Conservation (phyloP, 257 asterid species). For the Penstemon barbatus region DNA sequence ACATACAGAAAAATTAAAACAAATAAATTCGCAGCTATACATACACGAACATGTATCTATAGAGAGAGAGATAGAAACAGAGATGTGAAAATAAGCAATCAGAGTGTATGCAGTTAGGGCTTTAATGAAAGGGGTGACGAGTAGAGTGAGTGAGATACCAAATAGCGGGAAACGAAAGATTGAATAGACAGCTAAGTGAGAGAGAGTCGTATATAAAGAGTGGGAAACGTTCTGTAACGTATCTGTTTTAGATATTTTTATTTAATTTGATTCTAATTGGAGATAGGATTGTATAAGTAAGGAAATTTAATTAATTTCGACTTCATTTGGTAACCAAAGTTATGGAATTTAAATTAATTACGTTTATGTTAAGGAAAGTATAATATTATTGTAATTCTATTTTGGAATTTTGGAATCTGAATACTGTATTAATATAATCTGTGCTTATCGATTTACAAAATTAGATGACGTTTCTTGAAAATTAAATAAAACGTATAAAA, state of each 20-base stretch:
- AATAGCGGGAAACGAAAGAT: slow-evolving; percentile 48
- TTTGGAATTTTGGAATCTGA: too few species aligned
- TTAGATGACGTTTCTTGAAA: too few species aligned
- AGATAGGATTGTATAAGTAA: too few species aligned
- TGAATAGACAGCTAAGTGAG: slow-evolving; percentile 38
- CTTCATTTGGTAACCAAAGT: too few species aligned
- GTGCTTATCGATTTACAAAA: too few species aligned
- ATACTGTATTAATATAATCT: too few species aligned
- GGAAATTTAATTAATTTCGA: too few species aligned
- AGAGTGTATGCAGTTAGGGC: slow-evolving; percentile 30
- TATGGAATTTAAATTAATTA: too few species aligned
- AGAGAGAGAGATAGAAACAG: slow-evolving; percentile 16
- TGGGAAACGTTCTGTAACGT: slow-evolving; percentile 7
- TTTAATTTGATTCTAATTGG: neutral
- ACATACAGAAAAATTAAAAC: neutral
- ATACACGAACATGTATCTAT: slow-evolving; percentile 1
- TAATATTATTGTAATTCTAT: too few species aligned
- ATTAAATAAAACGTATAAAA: too few species aligned
- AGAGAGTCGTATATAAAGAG: neutral
- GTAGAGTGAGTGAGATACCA: slow-evolving; percentile 27
- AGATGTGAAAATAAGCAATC: slow-evolving; percentile 18
- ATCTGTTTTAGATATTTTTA: neutral
- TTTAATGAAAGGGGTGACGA: slow-evolving; percentile 29
- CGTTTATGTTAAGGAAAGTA: too few species aligned
- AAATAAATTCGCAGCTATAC: slow-evolving; percentile 12